phyloP scores from a whole-genome alignment of 73 alveolate genomes.

The Paramecium primaurelia region DNA sequence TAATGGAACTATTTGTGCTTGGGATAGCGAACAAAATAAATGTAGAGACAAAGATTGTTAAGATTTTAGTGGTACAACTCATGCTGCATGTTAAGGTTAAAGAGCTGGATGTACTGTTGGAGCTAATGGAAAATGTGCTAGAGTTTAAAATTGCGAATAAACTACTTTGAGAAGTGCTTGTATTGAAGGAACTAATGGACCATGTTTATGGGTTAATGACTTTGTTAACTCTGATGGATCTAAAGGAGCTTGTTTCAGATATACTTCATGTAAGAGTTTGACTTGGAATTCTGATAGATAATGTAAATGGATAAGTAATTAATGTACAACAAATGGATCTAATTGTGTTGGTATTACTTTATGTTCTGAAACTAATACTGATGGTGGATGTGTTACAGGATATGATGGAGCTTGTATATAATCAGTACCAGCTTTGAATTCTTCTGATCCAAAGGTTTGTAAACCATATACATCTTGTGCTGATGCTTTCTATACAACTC shows the following conservation, averaged over 20 bases:
- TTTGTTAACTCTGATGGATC: background rate
- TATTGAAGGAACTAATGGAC: background rate
- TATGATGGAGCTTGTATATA: conserved; percentile 7
- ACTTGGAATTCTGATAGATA: background rate
- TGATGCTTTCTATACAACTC: background rate
- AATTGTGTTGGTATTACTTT: conserved; percentile 5
- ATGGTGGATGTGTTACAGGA: conserved; percentile 3
- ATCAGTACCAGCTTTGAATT: background rate
- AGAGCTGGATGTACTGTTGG: background rate
- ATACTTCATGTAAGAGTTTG: background rate
- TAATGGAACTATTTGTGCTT: background rate
- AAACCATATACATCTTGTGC: background rate
- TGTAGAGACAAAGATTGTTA: background rate
- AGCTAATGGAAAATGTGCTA: background rate
- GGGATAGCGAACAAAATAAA: background rate
- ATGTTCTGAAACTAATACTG: background rate
- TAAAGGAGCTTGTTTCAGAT: background rate
- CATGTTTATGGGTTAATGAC: background rate
- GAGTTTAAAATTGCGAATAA: background rate
- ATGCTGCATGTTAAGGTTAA: background rate
- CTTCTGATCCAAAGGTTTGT: background rate
- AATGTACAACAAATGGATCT: background rate
- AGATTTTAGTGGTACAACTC: conserved; percentile 9
- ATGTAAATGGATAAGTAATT: background rate
- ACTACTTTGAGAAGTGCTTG: background rate